phyloP scores from a whole-genome alignment of 2,329 filamentous ascomycete species.

The Phaeosphaeria sp. region DNA sequence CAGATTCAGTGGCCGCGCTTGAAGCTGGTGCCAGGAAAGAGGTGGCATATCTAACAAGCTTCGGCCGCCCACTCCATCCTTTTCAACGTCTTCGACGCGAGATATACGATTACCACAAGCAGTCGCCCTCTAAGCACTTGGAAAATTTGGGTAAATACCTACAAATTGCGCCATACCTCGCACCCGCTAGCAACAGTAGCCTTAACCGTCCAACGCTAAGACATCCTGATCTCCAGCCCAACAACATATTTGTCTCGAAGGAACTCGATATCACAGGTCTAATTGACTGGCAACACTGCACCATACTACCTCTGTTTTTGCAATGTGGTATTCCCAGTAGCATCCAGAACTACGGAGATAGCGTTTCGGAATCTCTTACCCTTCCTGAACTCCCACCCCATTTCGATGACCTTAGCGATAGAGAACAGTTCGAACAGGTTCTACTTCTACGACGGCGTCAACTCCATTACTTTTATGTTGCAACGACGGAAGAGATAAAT shows the following conservation, averaged over 20 bases:
- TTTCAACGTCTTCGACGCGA: conserved; percentile 42
- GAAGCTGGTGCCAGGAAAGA: conserved; percentile 43
- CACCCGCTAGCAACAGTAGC: conserved; percentile 17
- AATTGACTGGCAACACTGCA: conserved; percentile 53
- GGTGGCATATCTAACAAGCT: conserved; percentile 33
- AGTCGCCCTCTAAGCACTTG: conserved; percentile 33
- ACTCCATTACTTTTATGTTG: conserved; percentile 40
- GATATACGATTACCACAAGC: conserved; percentile 39
- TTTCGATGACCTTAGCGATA: conserved; percentile 27
- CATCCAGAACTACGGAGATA: conserved; percentile 52
- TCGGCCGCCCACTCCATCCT: conserved; percentile 38
- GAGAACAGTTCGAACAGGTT: conserved; percentile 31
- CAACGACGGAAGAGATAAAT: conserved; percentile 32
- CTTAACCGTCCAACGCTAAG: conserved; percentile 33
- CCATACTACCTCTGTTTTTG: conserved; percentile 47
- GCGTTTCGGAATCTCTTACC: conserved; percentile 26
- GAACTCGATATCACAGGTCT: conserved; percentile 44
- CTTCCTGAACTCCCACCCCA: conserved; percentile 30
- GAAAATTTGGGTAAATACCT: conserved; percentile 40
- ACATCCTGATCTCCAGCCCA: conserved; percentile 45
- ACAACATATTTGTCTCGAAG: conserved; percentile 34
- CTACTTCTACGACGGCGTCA: conserved; percentile 36
- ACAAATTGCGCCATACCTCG: conserved; percentile 27
- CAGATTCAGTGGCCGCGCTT: conserved; percentile 29
- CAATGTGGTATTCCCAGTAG: conserved; percentile 48